Percentiles rank a stretch among this genome's conserved stretches.
Evolutionary conservation across 306 rosid genomes (phyloP).

Genomic region (Vigna trinervia): DNA sequence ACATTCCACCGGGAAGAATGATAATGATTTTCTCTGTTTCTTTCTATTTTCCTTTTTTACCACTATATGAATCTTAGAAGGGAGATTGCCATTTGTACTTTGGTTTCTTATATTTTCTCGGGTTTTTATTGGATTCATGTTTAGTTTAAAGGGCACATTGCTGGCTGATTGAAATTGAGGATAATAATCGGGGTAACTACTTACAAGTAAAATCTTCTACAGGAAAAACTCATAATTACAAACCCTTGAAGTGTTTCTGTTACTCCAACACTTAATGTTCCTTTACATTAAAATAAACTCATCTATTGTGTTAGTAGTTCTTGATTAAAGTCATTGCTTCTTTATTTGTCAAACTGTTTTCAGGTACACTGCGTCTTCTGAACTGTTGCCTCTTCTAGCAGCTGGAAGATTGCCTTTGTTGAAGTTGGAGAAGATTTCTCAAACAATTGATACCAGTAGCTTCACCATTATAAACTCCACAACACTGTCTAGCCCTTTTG

Average conservation of each 20-base stretch:
- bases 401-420: conserved; percentile 75
- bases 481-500: conserved; percentile 74
- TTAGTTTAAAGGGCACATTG: background rate
- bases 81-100: background rate
- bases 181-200: background rate
- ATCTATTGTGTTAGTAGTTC: background rate
- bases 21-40: background rate
- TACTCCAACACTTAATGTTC: background rate
- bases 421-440: conserved; percentile 77
- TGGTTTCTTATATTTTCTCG: background rate
- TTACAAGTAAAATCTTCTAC: background rate
- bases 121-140: conserved; percentile 17
- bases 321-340: background rate
- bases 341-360: conserved; percentile 36
- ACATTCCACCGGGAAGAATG: too few relatives aligned
- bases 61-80: conserved; percentile 1
- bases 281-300: background rate
- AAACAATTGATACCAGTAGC: conserved; percentile 67
- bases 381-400: conserved; percentile 90
- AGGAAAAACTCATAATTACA: background rate
- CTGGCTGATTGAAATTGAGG: conserved; percentile 14
- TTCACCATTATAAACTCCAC: conserved; percentile 68
- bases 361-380: conserved; percentile 96
- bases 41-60: background rate
- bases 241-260: background rate